A percentile compares a stretch with the other conserved stretches of the same genome.
Conservation (phyloP, 495 filamentous ascomycete species). For the Lindgomyces ingoldianus region DNA sequence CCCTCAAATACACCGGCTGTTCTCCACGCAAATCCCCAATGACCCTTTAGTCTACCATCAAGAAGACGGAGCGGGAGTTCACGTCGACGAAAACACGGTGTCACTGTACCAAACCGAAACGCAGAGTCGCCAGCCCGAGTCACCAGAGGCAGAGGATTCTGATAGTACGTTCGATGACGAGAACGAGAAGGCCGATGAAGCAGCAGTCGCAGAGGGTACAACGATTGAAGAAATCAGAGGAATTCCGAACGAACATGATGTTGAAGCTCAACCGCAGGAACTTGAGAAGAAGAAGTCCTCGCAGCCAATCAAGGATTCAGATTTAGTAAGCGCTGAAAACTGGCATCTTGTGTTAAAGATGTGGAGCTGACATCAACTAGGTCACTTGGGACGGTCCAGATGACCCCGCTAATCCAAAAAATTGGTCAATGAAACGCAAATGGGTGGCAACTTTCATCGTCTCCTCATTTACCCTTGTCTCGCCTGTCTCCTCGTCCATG, state of each 20-base stretch:
- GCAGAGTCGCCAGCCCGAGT: slow-evolving; percentile 5
- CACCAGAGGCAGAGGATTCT: not conserved
- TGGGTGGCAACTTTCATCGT: slow-evolving; percentile 61
- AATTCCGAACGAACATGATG: slow-evolving; percentile 39
- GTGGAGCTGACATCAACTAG: slow-evolving; percentile 3
- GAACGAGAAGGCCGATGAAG: slow-evolving; percentile 25
- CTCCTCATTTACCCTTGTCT: slow-evolving; percentile 64
- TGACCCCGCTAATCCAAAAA: slow-evolving; percentile 49
- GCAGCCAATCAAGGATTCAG: slow-evolving; percentile 42
- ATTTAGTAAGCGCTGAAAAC: slow-evolving; percentile 34
- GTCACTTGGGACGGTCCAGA: slow-evolving; percentile 46
- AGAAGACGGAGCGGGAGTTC: slow-evolving; percentile 22
- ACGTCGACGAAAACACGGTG: slow-evolving; percentile 14
- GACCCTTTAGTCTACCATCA: slow-evolving; percentile 40
- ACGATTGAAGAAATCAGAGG: slow-evolving; percentile 39
- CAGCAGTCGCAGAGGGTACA: slow-evolving; percentile 22
- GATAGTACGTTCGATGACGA: slow-evolving; percentile 19
- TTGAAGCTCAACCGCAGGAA: slow-evolving; percentile 36
- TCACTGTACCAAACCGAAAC: slow-evolving; percentile 22
- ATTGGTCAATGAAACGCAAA: slow-evolving; percentile 55
- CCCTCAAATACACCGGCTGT: slow-evolving; percentile 27
- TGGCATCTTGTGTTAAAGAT: not conserved
- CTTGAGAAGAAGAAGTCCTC: slow-evolving; percentile 41
- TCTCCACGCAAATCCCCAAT: slow-evolving; percentile 33
- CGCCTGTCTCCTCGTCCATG: slow-evolving; percentile 70